These are phyloP conservation scores for Craspedostauros australis DNA, from an alignment of 108 stramenopile species.

Conservation along the genomic window DNA sequence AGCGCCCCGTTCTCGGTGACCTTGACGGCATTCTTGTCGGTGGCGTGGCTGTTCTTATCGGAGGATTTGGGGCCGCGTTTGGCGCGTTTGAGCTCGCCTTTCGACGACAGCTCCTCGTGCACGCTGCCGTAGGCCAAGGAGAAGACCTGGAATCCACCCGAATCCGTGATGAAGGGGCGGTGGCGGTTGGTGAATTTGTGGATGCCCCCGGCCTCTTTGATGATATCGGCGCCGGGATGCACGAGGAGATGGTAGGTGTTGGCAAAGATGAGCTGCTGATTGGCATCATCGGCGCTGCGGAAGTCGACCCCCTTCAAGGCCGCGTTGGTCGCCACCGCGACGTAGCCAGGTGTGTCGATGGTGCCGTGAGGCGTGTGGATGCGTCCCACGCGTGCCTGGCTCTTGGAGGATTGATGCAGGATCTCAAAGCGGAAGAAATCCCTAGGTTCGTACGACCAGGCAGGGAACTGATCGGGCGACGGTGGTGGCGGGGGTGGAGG, in stretches of 20 bases:
- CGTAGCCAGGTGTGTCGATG: slow-evolving; percentile 77
- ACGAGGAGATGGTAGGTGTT: slow-evolving; percentile 93
- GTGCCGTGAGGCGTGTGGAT: slow-evolving; percentile 51
- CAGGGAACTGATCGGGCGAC: slow-evolving; percentile 63
- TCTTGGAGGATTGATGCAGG: slow-evolving; percentile 71
- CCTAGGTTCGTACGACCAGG: slow-evolving; percentile 68
- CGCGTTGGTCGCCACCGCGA: slow-evolving; percentile 92
- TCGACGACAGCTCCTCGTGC: slow-evolving; percentile 63
- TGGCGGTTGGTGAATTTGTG: slow-evolving; percentile 80
- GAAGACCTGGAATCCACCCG: slow-evolving; percentile 93
- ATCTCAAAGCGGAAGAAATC: slow-evolving; percentile 80
- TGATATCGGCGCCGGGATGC: slow-evolving; percentile 85
- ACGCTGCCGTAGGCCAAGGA: slow-evolving; percentile 81
- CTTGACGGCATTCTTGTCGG: slow-evolving; percentile 55
- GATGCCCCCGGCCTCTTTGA: slow-evolving; percentile 84
- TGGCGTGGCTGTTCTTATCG: slow-evolving; percentile 4
- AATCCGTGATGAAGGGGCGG: slow-evolving; percentile 88
- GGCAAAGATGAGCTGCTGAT: slow-evolving; percentile 84
- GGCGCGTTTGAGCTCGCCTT: slow-evolving; percentile 80
- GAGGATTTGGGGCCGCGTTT: slow-evolving; percentile 3
- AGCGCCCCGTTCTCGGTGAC: slow-evolving; percentile 86
- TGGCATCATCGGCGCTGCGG: slow-evolving; percentile 59
- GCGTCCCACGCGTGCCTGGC: slow-evolving; percentile 72
- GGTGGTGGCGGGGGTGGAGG: slow-evolving; percentile 31
- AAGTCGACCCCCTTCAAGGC: slow-evolving; percentile 82